These are phyloP conservation scores for Argentina anserina DNA, from an alignment of 306 rosid genomes.

Conservation along the genomic window DNA sequence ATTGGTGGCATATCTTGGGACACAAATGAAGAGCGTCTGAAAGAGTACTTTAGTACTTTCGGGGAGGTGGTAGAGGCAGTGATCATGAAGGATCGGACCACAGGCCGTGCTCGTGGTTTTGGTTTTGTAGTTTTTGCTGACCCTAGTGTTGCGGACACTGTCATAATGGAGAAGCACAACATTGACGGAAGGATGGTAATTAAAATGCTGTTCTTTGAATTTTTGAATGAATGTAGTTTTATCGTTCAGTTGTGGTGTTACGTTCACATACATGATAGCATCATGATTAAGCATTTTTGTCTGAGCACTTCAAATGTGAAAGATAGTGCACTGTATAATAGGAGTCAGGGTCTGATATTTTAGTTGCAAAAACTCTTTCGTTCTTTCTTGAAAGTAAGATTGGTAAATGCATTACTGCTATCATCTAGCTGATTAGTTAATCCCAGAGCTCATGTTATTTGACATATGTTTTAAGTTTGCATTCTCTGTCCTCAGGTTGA, in stretches of 20 bases:
- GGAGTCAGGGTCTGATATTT: conserved; percentile 26
- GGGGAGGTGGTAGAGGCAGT: conserved; percentile 98
- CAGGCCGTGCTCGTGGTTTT: conserved; percentile 97
- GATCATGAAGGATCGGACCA: conserved; percentile 99
- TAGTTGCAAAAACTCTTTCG: conserved; percentile 15
- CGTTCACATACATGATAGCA: conserved; percentile 12
- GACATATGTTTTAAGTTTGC: conserved; percentile 8
- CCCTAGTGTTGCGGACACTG: conserved; percentile 72
- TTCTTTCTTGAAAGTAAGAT: neutral
- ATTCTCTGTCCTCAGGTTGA: conserved; percentile 64
- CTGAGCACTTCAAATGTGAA: conserved; percentile 13
- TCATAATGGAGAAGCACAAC: conserved; percentile 85
- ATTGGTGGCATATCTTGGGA: conserved; percentile 99
- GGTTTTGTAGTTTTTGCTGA: conserved; percentile 91
- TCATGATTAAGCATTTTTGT: conserved; percentile 25
- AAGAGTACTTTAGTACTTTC: conserved; percentile 75
- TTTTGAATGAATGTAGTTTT: conserved; percentile 23
- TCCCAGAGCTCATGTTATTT: conserved; percentile 3
- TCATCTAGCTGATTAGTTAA: conserved; percentile 15
- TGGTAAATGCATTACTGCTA: conserved; percentile 10
- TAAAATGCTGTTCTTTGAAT: neutral
- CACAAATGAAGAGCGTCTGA: conserved; percentile 94
- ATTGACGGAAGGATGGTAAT: conserved; percentile 95
- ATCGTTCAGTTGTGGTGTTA: conserved; percentile 1
- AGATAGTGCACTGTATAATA: neutral